Evolutionary conservation across 306 rosid genomes (phyloP).

Genomic region (Casuarina glauca): DNA sequence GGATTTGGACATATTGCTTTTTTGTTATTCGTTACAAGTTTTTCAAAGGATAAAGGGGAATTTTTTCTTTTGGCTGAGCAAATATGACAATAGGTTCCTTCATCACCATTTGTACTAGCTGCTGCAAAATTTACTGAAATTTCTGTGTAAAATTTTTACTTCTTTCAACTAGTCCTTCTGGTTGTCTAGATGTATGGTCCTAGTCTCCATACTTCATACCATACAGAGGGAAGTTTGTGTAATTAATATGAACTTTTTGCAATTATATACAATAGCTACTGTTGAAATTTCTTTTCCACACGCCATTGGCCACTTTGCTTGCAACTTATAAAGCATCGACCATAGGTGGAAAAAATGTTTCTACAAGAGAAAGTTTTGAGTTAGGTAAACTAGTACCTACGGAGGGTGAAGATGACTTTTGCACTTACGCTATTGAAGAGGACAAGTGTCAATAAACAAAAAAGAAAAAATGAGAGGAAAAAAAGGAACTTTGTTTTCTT

Average conservation of each 20-base stretch:
- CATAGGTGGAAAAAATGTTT: neutral
- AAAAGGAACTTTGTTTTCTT: neutral
- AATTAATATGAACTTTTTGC: neutral
- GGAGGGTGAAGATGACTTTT: neutral
- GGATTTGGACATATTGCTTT: too few relatives aligned
- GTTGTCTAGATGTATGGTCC: neutral
- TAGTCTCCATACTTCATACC: neutral
- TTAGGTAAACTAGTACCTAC: neutral
- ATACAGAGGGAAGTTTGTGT: neutral
- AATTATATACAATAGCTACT: neutral
- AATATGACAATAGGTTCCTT: neutral
- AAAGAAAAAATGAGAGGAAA: neutral
- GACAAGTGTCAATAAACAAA: neutral
- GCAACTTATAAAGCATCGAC: neutral
- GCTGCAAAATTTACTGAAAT: too few relatives aligned
- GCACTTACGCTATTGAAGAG: neutral
- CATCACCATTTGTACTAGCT: neutral
- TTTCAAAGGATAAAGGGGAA: neutral
- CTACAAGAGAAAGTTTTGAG: neutral
- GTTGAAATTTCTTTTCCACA: neutral
- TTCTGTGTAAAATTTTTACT: too few relatives aligned
- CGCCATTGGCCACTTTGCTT: neutral
- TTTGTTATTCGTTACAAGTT: neutral
- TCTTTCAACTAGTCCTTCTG: neutral
- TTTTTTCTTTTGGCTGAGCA: neutral